Conservation (phyloP, 2,329 filamentous ascomycete species). For the Sclerotinia subarctica region DNA sequence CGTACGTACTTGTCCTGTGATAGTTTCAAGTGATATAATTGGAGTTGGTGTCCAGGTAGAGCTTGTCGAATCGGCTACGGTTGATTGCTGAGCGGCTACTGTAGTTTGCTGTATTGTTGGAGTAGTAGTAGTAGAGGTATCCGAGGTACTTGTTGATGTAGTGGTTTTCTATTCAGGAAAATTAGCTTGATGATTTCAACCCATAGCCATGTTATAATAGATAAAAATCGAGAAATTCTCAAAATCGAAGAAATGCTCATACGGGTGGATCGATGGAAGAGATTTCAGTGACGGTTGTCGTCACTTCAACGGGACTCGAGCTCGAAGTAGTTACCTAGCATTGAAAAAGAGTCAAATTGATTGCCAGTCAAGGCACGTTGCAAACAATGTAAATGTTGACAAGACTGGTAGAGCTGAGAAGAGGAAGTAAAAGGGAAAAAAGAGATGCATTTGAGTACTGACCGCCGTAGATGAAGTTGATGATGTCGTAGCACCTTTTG, state of each 20-base stretch:
- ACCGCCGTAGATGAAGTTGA: constrained; percentile 29
- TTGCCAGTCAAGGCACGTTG: constrained; percentile 32
- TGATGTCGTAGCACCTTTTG: constrained; percentile 36
- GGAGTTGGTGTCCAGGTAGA: constrained; percentile 40
- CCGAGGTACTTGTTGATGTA: constrained; percentile 9
- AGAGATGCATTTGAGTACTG: constrained; percentile 25
- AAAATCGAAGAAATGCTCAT: constrained; percentile 35
- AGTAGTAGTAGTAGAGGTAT: background rate
- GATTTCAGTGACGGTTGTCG: constrained; percentile 17
- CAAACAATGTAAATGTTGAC: constrained; percentile 9
- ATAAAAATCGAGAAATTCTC: background rate
- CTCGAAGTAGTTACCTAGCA: constrained; percentile 34
- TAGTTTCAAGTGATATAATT: constrained; percentile 47
- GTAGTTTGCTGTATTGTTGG: constrained; percentile 5
- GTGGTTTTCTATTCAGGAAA: constrained; percentile 8
- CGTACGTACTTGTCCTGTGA: constrained; percentile 55
- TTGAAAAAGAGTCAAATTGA: constrained; percentile 36
- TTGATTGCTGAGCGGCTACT: constrained; percentile 12
- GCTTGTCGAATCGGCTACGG: constrained; percentile 24
- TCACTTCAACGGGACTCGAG: constrained; percentile 21
- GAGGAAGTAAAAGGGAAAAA: background rate
- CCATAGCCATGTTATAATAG: background rate
- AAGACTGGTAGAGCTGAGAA: constrained; percentile 11
- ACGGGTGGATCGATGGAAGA: constrained; percentile 35
- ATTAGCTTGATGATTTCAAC: constrained; percentile 11